These are phyloP conservation scores for Fereydounia khargensis DNA, from an alignment of 1,284 basidiomycete genomes.

Conservation along the genomic window DNA sequence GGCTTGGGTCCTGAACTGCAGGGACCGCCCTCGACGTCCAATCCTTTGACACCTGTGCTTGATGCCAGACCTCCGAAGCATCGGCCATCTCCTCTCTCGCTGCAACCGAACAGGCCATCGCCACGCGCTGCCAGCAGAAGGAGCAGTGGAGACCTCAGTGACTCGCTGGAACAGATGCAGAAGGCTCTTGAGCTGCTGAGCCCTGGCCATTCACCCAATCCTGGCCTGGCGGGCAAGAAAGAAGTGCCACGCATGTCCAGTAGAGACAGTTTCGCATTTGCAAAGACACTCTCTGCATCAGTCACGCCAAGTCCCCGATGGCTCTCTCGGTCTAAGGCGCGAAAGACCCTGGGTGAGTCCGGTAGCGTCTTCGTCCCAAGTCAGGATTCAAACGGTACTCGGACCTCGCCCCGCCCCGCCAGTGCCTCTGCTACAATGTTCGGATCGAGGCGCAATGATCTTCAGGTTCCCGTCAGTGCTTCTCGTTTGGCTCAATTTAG, in stretches of 20 bases:
- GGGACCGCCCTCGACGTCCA: too few relatives aligned
- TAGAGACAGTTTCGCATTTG: constrained; percentile 36
- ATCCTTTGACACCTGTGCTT: too few relatives aligned
- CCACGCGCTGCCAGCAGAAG: constrained; percentile 7
- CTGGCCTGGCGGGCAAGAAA: constrained; percentile 10
- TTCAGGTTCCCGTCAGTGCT: constrained; percentile 23
- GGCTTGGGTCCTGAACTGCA: too few relatives aligned
- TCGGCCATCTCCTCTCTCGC: too few relatives aligned
- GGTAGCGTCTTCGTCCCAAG: constrained; percentile 13
- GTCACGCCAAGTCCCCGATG: constrained; percentile 46
- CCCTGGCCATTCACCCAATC: constrained; percentile 26
- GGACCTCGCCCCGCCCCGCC: constrained; percentile 26
- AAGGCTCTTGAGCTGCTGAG: constrained; percentile 40
- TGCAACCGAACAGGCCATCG: constrained; percentile 2
- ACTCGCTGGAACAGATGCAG: constrained; percentile 38
- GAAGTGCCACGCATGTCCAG: constrained; percentile 31
- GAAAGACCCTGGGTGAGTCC: constrained; percentile 7
- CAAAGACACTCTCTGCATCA: constrained; percentile 36
- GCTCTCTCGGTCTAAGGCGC: constrained; percentile 25
- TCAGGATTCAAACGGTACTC: constrained; percentile 10
- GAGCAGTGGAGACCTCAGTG: constrained; percentile 31
- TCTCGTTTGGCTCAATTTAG: constrained; percentile 20
- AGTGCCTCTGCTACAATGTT: constrained; percentile 24
- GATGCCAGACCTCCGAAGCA: too few relatives aligned
- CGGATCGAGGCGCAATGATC: constrained; percentile 6